Evolutionary conservation across 2,329 filamentous ascomycete species (phyloP).

Genomic region (Cladophialophora carrionii): DNA sequence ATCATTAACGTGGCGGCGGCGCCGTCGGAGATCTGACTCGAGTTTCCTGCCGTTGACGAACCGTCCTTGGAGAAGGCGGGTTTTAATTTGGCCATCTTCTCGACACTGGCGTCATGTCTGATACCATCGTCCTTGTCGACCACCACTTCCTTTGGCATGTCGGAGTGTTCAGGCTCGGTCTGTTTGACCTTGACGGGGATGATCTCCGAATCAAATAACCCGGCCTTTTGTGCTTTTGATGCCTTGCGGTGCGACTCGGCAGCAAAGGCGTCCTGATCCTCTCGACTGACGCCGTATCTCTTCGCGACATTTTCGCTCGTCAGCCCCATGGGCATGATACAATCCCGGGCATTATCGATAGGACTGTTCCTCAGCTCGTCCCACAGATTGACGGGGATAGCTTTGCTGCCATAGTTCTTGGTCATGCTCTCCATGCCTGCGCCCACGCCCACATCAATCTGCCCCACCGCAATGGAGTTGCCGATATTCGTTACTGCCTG

Average conservation of each 20-base stretch:
- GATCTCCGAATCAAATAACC: slow-evolving; percentile 77
- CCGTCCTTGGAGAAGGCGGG: slow-evolving; percentile 80
- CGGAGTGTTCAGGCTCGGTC: slow-evolving; percentile 64
- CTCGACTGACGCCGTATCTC: slow-evolving; percentile 71
- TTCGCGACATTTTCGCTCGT: slow-evolving; percentile 86
- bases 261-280: slow-evolving; percentile 83
- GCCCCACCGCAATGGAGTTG: slow-evolving; percentile 72
- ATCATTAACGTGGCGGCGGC: slow-evolving; percentile 83
- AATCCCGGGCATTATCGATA: slow-evolving; percentile 74
- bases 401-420: slow-evolving; percentile 78
- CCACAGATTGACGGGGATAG: slow-evolving; percentile 85
- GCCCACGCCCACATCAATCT: slow-evolving; percentile 74
- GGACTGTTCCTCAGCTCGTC: slow-evolving; percentile 67
- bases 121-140: slow-evolving; percentile 84
- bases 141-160: slow-evolving; percentile 65
- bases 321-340: slow-evolving; percentile 91
- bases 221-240: slow-evolving; percentile 67
- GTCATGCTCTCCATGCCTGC: slow-evolving; percentile 98
- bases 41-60: slow-evolving; percentile 81
- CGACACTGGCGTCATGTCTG: slow-evolving; percentile 65
- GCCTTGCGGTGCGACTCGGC: slow-evolving; percentile 74
- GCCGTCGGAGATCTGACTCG: slow-evolving; percentile 82
- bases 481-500: slow-evolving; percentile 76
- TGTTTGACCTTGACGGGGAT: slow-evolving; percentile 75
- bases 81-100: slow-evolving; percentile 77